Evolutionary conservation across 2,329 filamentous ascomycete species (phyloP), one percentile per base, ranked within the genome.

Genomic region (Uncinocarpus reesii): DNA sequence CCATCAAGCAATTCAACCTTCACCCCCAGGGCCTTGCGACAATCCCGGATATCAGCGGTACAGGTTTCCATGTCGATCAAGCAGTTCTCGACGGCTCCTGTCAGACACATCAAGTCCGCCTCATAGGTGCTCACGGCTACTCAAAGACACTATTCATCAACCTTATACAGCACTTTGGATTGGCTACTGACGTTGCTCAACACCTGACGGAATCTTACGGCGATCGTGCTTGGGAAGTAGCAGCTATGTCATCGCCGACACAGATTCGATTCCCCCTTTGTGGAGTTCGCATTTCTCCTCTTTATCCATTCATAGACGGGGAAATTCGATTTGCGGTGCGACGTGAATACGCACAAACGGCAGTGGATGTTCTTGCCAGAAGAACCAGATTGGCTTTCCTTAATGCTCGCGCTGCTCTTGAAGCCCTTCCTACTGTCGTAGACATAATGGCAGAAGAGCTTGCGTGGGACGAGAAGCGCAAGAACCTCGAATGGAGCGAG

Each of bases 131-230:
- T 8, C 87, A 94, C 63, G 86, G 87, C 47, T 93, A 82, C 71
- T 88, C 83, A 66, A 88, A 88, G 68, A 86, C 88, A 1, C 79
- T 95, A 20, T 95, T 95, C 71, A 95, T 95, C 73, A 89, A 90
- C 66, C 73, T 95, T 29, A 92, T 95, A 62, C 88, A 95, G 66
- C 86, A 94, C 69, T 95, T 86, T 62, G 87, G 87, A 54, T 71
- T 95, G 49, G 89, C 95, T 67, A 94, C 86, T 15, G 87, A 94
- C 58, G 86, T 95, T 16, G 89, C 89, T 37, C 85, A 87, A 69
- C 88, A 95, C 67, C 75, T 95, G 28, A 84, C 83, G 11, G 79
- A 84, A 61, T 85, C 86, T 49, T 96, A 95, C 63, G 89, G 90
- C 56, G 89, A 95, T 67, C 80, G 89, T 50, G 87, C 89, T 16